Percentiles rank a stretch among this genome's conserved stretches.
phyloP scores from a whole-genome alignment of 495 filamentous ascomycete species.

The Monascus purpureus region DNA sequence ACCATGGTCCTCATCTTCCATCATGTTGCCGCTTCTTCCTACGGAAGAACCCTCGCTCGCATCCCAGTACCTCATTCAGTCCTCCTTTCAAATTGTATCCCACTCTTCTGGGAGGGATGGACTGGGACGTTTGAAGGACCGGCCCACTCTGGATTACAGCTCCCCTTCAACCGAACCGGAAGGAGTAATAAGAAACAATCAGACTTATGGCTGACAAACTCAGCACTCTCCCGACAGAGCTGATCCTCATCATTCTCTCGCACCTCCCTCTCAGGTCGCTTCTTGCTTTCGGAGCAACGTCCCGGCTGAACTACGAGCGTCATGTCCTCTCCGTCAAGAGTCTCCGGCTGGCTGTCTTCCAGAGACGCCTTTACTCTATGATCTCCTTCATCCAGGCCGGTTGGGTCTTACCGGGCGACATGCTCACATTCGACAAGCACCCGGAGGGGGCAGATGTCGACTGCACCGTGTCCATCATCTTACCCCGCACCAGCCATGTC shows the following conservation, averaged over 20 bases:
- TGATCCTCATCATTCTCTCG: slow-evolving; percentile 20
- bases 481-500: slow-evolving; percentile 1
- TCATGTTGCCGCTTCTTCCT: no score
- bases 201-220: slow-evolving; percentile 6
- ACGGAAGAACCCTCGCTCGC: no score
- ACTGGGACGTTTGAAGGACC: no score
- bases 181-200: no score
- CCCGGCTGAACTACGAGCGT: slow-evolving; percentile 11
- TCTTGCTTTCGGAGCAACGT: slow-evolving; percentile 21
- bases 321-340: slow-evolving; percentile 14
- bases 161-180: no score
- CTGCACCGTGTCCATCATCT: slow-evolving; percentile 10
- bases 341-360: slow-evolving; percentile 20
- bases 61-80: no score
- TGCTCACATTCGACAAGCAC: not conserved
- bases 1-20: no score
- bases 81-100: no score
- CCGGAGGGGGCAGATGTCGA: not conserved
- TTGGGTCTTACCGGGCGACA: slow-evolving; percentile 10
- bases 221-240: slow-evolving; percentile 16
- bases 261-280: slow-evolving; percentile 18
- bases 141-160: no score
- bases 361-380: slow-evolving; percentile 17
- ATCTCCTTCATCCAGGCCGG: slow-evolving; percentile 20
- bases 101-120: no score